Evolutionary conservation across 176 grass and related monocot species (phyloP).

Genomic region (Bromus sterilis): DNA sequence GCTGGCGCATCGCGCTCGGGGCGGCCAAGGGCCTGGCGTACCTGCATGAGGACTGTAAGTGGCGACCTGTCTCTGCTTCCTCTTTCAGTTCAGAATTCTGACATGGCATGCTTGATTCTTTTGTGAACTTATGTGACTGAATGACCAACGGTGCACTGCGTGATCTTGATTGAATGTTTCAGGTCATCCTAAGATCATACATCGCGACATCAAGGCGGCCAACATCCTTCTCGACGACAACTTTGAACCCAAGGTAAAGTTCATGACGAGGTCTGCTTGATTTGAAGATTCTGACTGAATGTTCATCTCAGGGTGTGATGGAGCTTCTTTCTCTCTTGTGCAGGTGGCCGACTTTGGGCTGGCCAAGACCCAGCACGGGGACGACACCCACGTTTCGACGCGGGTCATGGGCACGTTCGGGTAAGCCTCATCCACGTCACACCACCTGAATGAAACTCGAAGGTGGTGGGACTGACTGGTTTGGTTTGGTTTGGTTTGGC

Average conservation of each 20-base stretch:
- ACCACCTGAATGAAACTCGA: neutral
- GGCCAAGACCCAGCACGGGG: conserved; percentile 49
- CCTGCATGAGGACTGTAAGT: conserved; percentile 91
- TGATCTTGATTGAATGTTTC: neutral
- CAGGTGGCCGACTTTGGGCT: conserved; percentile 94
- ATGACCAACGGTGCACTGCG: neutral
- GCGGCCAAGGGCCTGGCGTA: conserved; percentile 78
- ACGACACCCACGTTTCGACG: conserved; percentile 53
- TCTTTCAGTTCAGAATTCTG: neutral
- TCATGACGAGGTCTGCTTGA: neutral
- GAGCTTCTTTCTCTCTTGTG: neutral
- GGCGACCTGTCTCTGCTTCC: neutral
- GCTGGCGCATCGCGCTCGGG: conserved; percentile 75
- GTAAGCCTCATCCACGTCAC: too few species aligned
- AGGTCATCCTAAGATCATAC: conserved; percentile 91
- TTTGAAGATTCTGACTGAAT: neutral
- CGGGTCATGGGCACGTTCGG: conserved; percentile 78
- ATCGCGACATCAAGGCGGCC: conserved; percentile 86
- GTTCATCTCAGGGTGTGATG: neutral
- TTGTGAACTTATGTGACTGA: neutral
- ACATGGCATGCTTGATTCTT: neutral
- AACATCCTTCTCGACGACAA: conserved; percentile 81
- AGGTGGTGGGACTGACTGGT: neutral
- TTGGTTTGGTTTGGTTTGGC: neutral
- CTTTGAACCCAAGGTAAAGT: conserved; percentile 67